These are phyloP conservation scores for Suillus weaverae DNA, from an alignment of 768 basidiomycete genomes.

Conservation along the genomic window DNA sequence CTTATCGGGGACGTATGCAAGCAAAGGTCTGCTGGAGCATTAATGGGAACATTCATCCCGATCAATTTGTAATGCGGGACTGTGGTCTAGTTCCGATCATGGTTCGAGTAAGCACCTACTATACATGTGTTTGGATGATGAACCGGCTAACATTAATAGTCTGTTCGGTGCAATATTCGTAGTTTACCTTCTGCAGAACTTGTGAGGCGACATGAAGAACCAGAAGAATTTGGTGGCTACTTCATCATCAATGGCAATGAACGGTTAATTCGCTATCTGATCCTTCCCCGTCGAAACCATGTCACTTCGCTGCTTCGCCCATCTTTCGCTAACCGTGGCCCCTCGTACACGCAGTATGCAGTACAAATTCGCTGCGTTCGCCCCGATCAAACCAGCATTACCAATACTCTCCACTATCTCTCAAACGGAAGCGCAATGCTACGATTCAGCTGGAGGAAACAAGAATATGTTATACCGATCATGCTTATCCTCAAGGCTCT, in stretches of 20 bases:
- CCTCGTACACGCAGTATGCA: conserved; percentile 91
- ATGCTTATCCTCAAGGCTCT: conserved; percentile 96
- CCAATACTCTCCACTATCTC: conserved; percentile 97
- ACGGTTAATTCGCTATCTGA: conserved; percentile 95
- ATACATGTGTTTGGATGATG: neutral
- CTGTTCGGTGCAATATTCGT: conserved; percentile 89
- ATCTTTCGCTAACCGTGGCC: conserved; percentile 89
- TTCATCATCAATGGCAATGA: conserved; percentile 99
- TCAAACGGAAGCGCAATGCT: conserved; percentile 96
- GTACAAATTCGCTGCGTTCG: conserved; percentile 96
- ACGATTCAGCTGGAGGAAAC: conserved; percentile 95
- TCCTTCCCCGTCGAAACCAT: conserved; percentile 93
- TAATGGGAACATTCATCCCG: conserved; percentile 58
- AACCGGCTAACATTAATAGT: conserved; percentile 45
- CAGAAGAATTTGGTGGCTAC: conserved; percentile 98
- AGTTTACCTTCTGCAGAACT: conserved; percentile 83
- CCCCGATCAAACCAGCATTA: conserved; percentile 87
- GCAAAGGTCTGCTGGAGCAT: conserved; percentile 85
- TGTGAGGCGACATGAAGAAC: conserved; percentile 89
- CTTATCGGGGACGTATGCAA: conserved; percentile 89
- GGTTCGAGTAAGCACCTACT: conserved; percentile 75
- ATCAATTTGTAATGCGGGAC: conserved; percentile 71
- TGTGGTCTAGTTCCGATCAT: conserved; percentile 95
- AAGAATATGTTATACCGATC: conserved; percentile 97
- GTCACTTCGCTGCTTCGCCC: conserved; percentile 91